Evolutionary conservation across 306 rosid species (phyloP).

Genomic region (Vigna radiata): DNA sequence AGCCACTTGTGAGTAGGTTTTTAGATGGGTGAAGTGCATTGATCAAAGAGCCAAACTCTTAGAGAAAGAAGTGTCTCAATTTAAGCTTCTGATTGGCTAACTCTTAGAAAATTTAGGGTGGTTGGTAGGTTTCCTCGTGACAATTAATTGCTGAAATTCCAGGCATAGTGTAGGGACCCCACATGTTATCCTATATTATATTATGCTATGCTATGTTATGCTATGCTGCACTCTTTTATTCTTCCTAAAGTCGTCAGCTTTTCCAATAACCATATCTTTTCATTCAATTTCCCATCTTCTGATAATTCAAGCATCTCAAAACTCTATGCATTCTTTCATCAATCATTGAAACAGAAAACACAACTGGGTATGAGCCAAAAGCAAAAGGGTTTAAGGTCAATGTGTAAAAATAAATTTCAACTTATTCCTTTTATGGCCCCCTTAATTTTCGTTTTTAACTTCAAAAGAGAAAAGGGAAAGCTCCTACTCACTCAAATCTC

Average conservation of each 20-base stretch:
- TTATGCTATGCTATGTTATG: too few relatives aligned
- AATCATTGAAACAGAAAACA: slow-evolving; percentile 1
- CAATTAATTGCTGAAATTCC: slow-evolving; percentile 48
- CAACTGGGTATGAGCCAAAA: not conserved
- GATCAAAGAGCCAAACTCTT: too few relatives aligned
- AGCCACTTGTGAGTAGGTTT: too few relatives aligned
- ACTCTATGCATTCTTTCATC: not conserved
- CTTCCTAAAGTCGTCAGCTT: slow-evolving; percentile 21
- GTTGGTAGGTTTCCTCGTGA: too few relatives aligned
- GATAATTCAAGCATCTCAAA: not conserved
- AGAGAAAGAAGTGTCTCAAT: too few relatives aligned
- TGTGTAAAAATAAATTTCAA: not conserved
- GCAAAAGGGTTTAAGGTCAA: slow-evolving; percentile 14
- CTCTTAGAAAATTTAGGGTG: too few relatives aligned
- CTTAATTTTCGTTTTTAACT: slow-evolving; percentile 4
- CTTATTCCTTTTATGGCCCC: not conserved
- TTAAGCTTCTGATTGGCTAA: too few relatives aligned
- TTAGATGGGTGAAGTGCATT: too few relatives aligned
- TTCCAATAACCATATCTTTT: slow-evolving; percentile 16
- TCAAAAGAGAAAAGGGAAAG: slow-evolving; percentile 3
- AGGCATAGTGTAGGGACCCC: too few relatives aligned
- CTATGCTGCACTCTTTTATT: slow-evolving; percentile 28
- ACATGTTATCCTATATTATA: not conserved
- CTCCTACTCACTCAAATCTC: not conserved
- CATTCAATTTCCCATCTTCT: not conserved